Evolutionary conservation across 352 stramenopile genomes (phyloP), one percentile per base, ranked within the genome.

Genomic region (Globisporangium solare): DNA sequence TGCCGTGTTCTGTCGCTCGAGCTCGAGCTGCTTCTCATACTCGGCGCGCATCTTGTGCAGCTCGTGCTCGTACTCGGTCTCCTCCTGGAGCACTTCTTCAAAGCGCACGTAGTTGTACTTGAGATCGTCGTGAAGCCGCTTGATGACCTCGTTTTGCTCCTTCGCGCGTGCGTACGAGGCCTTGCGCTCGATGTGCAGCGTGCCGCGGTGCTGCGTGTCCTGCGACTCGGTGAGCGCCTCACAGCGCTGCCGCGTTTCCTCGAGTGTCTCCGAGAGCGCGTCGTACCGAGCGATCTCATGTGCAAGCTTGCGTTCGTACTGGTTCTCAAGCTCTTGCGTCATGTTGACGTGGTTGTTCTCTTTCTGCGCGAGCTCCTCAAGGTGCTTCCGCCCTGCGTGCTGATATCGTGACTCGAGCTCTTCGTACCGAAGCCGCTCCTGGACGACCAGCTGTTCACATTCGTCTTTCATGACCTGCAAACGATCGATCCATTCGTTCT

Each of bases 281-380:
- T 97, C 90, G 54, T 95, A 97, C 17, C 90, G 68, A 49, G 81
- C 65, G 20, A 97, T 73, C 56, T 97, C 90, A 45, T 96, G 73
- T 8, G 91, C 89, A 0, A 98, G 63, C 42, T 95, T 94, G 20
- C 89, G 80, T 56, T 98, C 90, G 61, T 97, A 98, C 58, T 96
- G 82, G 51, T 97, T 98, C 60, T 97, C 89, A 4, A 97, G 73
- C 47, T 97, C 89, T 60, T 95, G 78, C 0, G 76, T 87, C 64
- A 94, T 85, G 43, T 89, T 92, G 8, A 89, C 80, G 39, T 95
- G 83, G 43, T 78, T 87, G 0, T 71, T 78, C 48, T 91, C 84
- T 27, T 86, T 74, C 20, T 91, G 73, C 2, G 82, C 72, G 31
- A 96, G 70, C n/a, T 93, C 79, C 54, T 92, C 84, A 0, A 66